These are phyloP conservation scores for Lentithecium fluviatile DNA, from an alignment of 495 filamentous ascomycete species.

Conservation along the genomic window DNA sequence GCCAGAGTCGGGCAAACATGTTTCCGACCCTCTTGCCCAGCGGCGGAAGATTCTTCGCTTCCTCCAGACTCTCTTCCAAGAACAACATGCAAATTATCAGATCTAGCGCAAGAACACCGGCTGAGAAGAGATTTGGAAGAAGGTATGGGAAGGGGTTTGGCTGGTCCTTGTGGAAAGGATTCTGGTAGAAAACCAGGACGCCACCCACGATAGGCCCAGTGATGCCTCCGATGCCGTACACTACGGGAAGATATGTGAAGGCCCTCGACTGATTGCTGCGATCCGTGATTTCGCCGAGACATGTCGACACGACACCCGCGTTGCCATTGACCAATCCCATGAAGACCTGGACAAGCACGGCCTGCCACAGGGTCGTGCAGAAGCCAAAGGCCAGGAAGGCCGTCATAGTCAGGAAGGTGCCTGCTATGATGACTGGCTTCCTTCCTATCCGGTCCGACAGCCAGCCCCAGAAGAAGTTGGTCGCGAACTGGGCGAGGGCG, in stretches of 20 bases:
- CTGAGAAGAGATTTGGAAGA: conserved; percentile 74
- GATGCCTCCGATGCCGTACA: conserved; percentile 91
- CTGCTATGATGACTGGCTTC: conserved; percentile 87
- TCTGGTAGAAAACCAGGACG: conserved; percentile 62
- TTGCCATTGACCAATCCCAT: conserved; percentile 97
- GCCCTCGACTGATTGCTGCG: conserved; percentile 87
- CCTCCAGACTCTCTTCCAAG: conserved; percentile 85
- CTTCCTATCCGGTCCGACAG: conserved; percentile 85
- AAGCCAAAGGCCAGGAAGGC: conserved; percentile 90
- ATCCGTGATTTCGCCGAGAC: conserved; percentile 92
- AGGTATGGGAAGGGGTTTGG: conserved; percentile 76
- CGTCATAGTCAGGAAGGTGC: conserved; percentile 73
- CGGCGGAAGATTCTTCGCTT: conserved; percentile 62
- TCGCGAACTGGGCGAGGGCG: conserved; percentile 85
- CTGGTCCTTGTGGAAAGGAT: conserved; percentile 52
- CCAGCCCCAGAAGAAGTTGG: conserved; percentile 94
- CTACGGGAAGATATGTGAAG: conserved; percentile 87
- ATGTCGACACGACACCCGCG: conserved; percentile 81
- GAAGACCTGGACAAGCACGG: conserved; percentile 76
- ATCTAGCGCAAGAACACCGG: conserved; percentile 68
- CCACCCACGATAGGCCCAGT: conserved; percentile 91
- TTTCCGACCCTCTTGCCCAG: conserved; percentile 56
- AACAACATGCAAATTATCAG: conserved; percentile 70
- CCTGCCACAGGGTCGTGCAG: conserved; percentile 75
- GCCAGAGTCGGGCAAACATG: conserved; percentile 71